These are phyloP conservation scores for Agaricus subrufescens DNA, from an alignment of 768 basidiomycete genomes.

Conservation along the genomic window DNA sequence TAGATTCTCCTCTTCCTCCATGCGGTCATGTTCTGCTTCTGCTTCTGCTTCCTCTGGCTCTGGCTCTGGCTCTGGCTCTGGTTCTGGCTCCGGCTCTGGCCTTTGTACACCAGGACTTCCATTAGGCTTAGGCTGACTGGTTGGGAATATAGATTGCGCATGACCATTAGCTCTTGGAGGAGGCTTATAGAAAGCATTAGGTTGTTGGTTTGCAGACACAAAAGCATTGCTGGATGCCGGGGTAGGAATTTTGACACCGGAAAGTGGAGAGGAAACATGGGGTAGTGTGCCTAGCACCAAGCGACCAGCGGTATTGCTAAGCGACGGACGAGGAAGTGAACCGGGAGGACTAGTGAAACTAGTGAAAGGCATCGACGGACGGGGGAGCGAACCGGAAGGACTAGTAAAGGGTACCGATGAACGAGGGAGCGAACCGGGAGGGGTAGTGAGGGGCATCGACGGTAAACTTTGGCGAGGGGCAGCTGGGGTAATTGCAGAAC, in stretches of 20 bases:
- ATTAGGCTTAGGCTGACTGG: slow-evolving; percentile 11
- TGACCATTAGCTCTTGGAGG: slow-evolving; percentile 37
- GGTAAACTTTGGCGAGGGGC: slow-evolving; percentile 27
- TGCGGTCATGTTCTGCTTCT: slow-evolving; percentile 17
- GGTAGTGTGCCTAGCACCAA: slow-evolving; percentile 16
- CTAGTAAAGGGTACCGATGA: slow-evolving; percentile 10
- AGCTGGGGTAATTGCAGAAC: not conserved
- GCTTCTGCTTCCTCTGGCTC: not conserved
- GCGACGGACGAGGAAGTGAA: slow-evolving; percentile 15
- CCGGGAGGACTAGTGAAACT: slow-evolving; percentile 1
- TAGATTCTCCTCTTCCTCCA: slow-evolving; percentile 15
- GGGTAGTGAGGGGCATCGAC: not conserved
- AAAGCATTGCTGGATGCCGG: slow-evolving; percentile 24
- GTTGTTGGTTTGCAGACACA: slow-evolving; percentile 45
- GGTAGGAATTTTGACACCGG: slow-evolving; percentile 22
- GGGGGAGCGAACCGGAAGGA: not conserved
- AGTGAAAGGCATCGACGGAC: not conserved
- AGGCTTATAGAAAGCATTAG: slow-evolving; percentile 57
- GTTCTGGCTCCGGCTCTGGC: not conserved
- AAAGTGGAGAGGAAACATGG: slow-evolving; percentile 24
- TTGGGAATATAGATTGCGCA: slow-evolving; percentile 27
- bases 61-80: too few relatives aligned
- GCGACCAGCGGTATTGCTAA: slow-evolving; percentile 23
- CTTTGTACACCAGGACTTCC: not conserved
- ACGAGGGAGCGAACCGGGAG: slow-evolving; percentile 12